Percentiles rank a stretch among this genome's conserved stretches.
These are phyloP conservation scores for Mycosphaerelloides madeirae DNA, from an alignment of 2,329 filamentous ascomycete species.

Conservation along the genomic window DNA sequence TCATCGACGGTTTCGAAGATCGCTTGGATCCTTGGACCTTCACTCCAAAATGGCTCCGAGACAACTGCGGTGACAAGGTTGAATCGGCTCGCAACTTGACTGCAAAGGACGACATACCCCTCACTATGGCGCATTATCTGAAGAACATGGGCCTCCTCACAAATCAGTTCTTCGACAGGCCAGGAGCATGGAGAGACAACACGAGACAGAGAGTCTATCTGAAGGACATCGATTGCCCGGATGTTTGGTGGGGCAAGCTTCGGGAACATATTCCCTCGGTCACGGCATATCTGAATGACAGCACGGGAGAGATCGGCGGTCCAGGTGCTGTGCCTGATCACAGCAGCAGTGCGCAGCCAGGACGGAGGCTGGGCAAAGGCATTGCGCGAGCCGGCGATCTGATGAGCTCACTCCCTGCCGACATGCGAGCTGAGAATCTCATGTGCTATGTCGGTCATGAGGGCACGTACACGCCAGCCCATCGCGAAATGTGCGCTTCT, in stretches of 20 bases:
- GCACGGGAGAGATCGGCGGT: slow-evolving; percentile 55
- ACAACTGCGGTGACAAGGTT: slow-evolving; percentile 72
- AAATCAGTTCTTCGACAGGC: slow-evolving; percentile 67
- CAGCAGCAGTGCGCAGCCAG: slow-evolving; percentile 32
- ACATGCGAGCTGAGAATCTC: slow-evolving; percentile 90
- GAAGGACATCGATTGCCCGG: slow-evolving; percentile 94
- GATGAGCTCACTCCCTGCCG: slow-evolving; percentile 82
- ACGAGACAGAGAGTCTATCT: slow-evolving; percentile 83
- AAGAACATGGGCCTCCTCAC: slow-evolving; percentile 79
- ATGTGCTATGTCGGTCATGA: slow-evolving; percentile 99
- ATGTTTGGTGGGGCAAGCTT: slow-evolving; percentile 77
- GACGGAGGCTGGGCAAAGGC: slow-evolving; percentile 50
- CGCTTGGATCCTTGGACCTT: slow-evolving; percentile 74
- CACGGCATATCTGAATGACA: slow-evolving; percentile 89
- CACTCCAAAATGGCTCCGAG: slow-evolving; percentile 71
- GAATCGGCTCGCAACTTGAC: slow-evolving; percentile 81
- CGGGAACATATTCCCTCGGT: slow-evolving; percentile 70
- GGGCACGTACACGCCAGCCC: slow-evolving; percentile 90
- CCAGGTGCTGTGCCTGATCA: slow-evolving; percentile 51
- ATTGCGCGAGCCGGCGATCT: slow-evolving; percentile 77
- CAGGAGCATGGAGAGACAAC: slow-evolving; percentile 71
- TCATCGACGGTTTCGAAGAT: slow-evolving; percentile 83
- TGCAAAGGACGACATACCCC: slow-evolving; percentile 66
- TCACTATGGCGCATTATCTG: slow-evolving; percentile 87
- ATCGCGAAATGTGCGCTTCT: slow-evolving; percentile 96